phyloP scores from a whole-genome alignment of 371 early-diverging fungal species.

The Mucor racemosus region DNA sequence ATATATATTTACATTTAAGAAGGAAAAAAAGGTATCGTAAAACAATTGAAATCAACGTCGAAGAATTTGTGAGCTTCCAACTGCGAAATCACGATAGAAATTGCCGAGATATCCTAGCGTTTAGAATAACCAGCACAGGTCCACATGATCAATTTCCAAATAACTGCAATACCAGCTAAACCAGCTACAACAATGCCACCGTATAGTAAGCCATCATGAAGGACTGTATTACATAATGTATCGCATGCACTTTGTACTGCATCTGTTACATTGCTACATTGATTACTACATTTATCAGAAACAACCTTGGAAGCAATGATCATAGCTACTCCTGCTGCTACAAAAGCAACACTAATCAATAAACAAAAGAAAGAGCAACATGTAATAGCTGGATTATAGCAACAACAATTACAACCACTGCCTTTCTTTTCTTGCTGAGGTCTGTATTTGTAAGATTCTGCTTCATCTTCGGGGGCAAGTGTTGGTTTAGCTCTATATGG shows the following conservation, averaged over 20 bases:
- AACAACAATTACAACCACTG: conserved; percentile 21
- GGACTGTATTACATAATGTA: conserved; percentile 30
- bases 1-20: background rate
- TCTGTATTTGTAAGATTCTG: conserved; percentile 14
- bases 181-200: conserved; percentile 41
- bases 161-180: conserved; percentile 30
- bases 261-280: conserved; percentile 15
- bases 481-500: conserved; percentile 23
- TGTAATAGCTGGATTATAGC: conserved; percentile 39
- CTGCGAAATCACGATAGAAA: background rate
- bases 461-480: conserved; percentile 27
- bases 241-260: conserved; percentile 19
- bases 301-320: conserved; percentile 38
- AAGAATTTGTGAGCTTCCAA: background rate
- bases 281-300: conserved; percentile 25
- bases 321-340: conserved; percentile 36
- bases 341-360: conserved; percentile 29
- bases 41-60: background rate
- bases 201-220: conserved; percentile 41
- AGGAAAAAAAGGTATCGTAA: background rate
- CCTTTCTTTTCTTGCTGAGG: background rate
- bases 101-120: no score
- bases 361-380: conserved; percentile 38
- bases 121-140: conserved; percentile 33
- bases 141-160: conserved; percentile 40